Evolutionary conservation across 2,329 filamentous ascomycete species (phyloP), one percentile per base, ranked within the genome.

Genomic region (Botryotinia calthae): DNA sequence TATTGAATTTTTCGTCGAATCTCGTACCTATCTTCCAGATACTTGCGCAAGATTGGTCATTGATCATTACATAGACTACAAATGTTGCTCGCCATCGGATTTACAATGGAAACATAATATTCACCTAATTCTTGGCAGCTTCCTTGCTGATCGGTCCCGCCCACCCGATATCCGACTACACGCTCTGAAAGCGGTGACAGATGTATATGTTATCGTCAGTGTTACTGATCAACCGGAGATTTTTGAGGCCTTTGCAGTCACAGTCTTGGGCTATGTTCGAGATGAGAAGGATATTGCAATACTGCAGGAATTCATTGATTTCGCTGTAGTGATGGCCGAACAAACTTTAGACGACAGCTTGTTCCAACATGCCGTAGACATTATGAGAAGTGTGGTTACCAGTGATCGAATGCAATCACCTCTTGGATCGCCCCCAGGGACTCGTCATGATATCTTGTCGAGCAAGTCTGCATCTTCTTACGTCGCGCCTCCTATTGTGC

Each of bases 61-160:
- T 61, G 86, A 89, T 62, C 89, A 93, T 79, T 92, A 91, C 75
- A 86, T 87, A 72, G 88, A 92, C 70, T 91, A 91, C 75, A 86
- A 90, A 63, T 90, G 89, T 77, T 92, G 92, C 77, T 91, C 90
- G 62, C 92, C 92, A 3, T 92, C 91, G 0, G 90, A 93, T 76
- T 81, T 86, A 64, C 84, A 88, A 51, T 94, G 91, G 92, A 86
- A 91, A 74, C 82, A 86, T 3, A 91, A 93, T 70, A 84, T 91
- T 71, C 82, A 83, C 25, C 82, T 88, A 40, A 85, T 94, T 1
- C 80, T 93, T 25, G 84, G 87, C 31, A 86, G 86, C 1, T 91
- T 94, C 78, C 89, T 92, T 76, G 86, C 86, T 59, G 88, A 93
- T 77, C 85, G 84, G 46, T 83, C 81, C 18, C 87, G 91, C 61